Base-by-base conservation (phyloP, 345 rosid genomes). In the Populus deltoides region DNA sequence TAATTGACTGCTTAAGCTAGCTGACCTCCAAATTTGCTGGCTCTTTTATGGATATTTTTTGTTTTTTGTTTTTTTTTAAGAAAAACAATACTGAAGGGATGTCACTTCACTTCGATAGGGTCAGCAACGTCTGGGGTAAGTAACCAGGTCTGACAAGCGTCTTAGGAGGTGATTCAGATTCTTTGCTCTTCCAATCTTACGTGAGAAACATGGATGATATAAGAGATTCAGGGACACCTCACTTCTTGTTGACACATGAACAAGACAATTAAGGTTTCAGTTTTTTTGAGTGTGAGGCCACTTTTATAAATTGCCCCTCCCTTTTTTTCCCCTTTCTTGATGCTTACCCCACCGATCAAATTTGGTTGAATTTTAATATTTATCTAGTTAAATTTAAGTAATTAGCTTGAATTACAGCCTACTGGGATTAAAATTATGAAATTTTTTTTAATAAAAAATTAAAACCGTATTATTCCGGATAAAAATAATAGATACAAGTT, bases 51-150 rank as follows among this genome's bases (percentile, higher is more conserved):
- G 65, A 59, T 24, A 57, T 0, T n/a, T n/a, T n/a, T n/a, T n/a
- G n/a, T n/a, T 9, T 1, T 0, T 3, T 20, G 1, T 57, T 3
- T 55, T n/a, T 57, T 22, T n/a, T 8, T 3, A 8, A 8, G 5
- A 8, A 11, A n/a, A 12, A 59, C 25, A 59, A 3, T 25, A 9
- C 5, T 0, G 65, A 59, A 10, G 65, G 15, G 63, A n/a, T 8
- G 65, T 59, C 65, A 59, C 63, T 59, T 59, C 35, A 35, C 51
- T 31, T 49, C 74, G 69, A 20, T 47, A n/a, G 45, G 43, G 83
- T 78, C 83, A 68, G 85, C 82, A 79, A 70, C 86, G 78, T 83
- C 83, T 83, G 83, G 65, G 41, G 71, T 17, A 83, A 77, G 86
- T 68, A 74, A 81, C 78, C 84, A 78, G 84, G 61, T 36, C 84